These are phyloP conservation scores for Plantago major DNA, from an alignment of 257 asterid species.

Conservation along the genomic window DNA sequence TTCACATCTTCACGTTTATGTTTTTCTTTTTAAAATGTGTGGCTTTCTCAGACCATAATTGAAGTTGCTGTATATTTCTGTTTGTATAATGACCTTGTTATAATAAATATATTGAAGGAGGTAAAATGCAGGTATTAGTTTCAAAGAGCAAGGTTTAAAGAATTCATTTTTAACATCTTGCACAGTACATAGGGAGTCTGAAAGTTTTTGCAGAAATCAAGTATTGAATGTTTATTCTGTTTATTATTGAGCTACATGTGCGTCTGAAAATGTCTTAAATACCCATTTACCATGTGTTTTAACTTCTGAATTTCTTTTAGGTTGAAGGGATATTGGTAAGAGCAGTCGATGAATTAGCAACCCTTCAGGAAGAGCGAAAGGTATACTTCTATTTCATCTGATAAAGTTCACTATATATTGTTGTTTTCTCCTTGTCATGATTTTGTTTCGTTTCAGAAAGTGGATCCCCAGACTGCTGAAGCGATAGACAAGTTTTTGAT, in stretches of 20 bases:
- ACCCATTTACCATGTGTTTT: neutral
- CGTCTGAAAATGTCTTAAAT: neutral
- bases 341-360: constrained; percentile 72
- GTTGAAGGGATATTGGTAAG: constrained; percentile 86
- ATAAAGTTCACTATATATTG: neutral
- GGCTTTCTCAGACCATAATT: neutral
- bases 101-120: neutral
- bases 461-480: constrained; percentile 72
- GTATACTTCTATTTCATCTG: constrained; percentile 33
- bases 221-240: constrained; percentile 2
- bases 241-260: constrained; percentile 1
- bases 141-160: too few species aligned
- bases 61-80: constrained; percentile 4
- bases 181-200: neutral
- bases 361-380: constrained; percentile 94
- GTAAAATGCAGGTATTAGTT: too few species aligned
- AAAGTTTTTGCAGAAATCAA: neutral
- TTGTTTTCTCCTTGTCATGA: constrained; percentile 9
- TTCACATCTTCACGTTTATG: neutral
- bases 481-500: constrained; percentile 77
- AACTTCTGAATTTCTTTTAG: constrained; percentile 32
- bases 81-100: neutral
- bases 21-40: neutral
- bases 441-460: constrained; percentile 50
- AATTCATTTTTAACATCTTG: neutral